Base-by-base conservation (phyloP, 139 green algal genomes). In the Coccomyxa sp. region DNA sequence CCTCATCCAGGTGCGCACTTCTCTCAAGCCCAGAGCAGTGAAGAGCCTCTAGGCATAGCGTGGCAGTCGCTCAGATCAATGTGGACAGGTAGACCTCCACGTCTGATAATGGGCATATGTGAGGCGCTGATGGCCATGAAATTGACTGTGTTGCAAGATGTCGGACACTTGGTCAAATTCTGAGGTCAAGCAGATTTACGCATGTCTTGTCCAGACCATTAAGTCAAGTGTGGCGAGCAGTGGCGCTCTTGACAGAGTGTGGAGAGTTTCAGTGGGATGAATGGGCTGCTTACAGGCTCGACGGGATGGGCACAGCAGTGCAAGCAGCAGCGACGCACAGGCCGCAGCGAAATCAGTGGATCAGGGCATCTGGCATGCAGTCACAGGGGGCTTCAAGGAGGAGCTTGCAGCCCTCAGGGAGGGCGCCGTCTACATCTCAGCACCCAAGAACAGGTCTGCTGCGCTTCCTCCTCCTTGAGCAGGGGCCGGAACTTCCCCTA, bases 341-440 rank as follows among this genome's bases (percentile, higher is more conserved):
- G 16, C 31, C 30, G 13, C 30, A 51, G 77, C 77, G 14, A 17
- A 27, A 13, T 10, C 77, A 28, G 32, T 13, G 77, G 77, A 31
- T 13, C 32, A 13, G 32, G 32, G 77, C 32, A 18, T 31, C 31
- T n/a, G 71, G 79, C 58, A 38, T 13, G 31, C 60, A 17, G 25
- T 58, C 23, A 45, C 23, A 18, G 25, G 58, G 9, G 30, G 77
- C 10, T 57, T 82, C 21, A 15, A 0, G 18, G 51, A 82, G 16
- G 79, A 82, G 28, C 17, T 82, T 16, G 25, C 25, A 28, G 81
- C 71, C 21, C 81, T 84, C 17, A 51, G 11, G 10, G 81, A 84
- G 25, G 84, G 79, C 21, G 67, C 31, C 25, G 59, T 30, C 7
- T 87, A 87, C 60, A 82, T 84, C 13, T 74, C 23, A 32, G 28